Base-by-base conservation (phyloP, 345 rosid species). In the Arabis hirsuta region DNA sequence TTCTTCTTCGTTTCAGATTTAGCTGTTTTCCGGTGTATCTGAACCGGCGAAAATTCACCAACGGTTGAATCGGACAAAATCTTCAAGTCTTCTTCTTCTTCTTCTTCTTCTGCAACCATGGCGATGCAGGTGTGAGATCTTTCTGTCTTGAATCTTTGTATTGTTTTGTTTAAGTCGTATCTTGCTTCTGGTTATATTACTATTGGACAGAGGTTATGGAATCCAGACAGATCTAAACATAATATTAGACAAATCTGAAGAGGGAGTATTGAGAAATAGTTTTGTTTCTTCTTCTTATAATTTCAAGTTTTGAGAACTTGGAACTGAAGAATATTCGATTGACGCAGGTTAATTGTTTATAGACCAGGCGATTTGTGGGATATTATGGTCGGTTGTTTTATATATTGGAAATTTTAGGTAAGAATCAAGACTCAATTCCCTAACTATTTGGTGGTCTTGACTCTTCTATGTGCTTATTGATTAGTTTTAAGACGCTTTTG, bases 311-410 rank as follows among this genome's bases (percentile, higher is more conserved):
- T 72, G 20, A 72, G 56, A 72, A 22, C 1, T 24, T 58, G 66
- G 16, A 73, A 73, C 70, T 73, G 77, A 73, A 64, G 71, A 73
- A 38, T 73, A 73, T 73, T 73, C 51, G 71, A 64, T 55, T 73
- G 77, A 2, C 58, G 77, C 77, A 73, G 71, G 74, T 67, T 75
- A 24, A 48, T 73, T 75, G 42, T 67, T 16, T 20, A 73, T 74
- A 75, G 63, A 67, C 73, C 64, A 61, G 73, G 64, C 74, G 69
- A 54, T 74, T 65, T 65, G 48, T 65, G 60, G 66, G 67, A 22
- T 73, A 52, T 73, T 73, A 73, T 56, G 76, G 50, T 65, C 76
- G 56, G 55, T 72, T 62, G 65, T 65, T 71, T 29, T 73, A 56
- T 65, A 60, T 73, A 39, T 65, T 65, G 66, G 22, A 9, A 45